These are phyloP conservation scores for Adenanthera pavonina DNA, from an alignment of 306 rosid genomes.

Conservation along the genomic window DNA sequence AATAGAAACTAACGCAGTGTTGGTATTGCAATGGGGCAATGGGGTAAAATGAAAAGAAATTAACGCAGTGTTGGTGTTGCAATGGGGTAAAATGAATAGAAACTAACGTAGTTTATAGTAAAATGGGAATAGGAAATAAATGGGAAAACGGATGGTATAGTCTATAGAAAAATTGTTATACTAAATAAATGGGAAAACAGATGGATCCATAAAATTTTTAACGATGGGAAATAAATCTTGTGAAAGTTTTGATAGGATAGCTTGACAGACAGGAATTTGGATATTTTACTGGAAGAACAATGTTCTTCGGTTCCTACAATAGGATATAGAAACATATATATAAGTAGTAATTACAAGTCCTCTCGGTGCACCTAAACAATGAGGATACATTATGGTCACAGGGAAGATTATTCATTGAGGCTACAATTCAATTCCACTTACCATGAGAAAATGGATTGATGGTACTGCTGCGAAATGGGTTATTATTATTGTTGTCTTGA, in stretches of 20 bases:
- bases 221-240: no score
- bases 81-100: no score
- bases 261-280: neutral
- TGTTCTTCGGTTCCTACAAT: neutral
- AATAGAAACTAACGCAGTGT: no score
- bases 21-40: no score
- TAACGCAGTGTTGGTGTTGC: no score
- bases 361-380: neutral
- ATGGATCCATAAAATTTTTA: no score
- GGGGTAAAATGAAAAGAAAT: no score
- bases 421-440: neutral
- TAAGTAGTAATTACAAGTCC: neutral
- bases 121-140: no score
- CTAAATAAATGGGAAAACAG: neutral
- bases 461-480: neutral
- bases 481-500: neutral
- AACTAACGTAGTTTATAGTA: no score
- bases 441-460: conserved; percentile 48
- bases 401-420: neutral
- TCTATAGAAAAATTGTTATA: no score
- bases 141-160: no score
- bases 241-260: neutral
- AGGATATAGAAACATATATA: neutral
- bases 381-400: conserved; percentile 1
- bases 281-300: neutral